Evolutionary conservation across 2,329 filamentous ascomycete species (phyloP).

Genomic region (Nemania abortiva): DNA sequence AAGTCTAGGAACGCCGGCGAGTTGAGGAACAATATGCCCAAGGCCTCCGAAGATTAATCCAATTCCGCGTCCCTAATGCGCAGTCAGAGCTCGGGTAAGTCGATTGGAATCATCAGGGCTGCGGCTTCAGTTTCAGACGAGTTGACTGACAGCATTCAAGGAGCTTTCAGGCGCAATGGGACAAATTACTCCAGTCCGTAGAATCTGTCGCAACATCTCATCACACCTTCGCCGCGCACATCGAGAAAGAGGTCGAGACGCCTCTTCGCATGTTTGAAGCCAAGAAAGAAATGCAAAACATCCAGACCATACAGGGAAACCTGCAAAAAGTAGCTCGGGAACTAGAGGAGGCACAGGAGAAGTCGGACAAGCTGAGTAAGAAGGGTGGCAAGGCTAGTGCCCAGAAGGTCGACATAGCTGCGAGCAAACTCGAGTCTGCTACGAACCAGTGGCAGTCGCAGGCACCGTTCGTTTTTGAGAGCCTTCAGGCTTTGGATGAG

Average conservation of each 20-base stretch:
- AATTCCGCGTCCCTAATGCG: constrained; percentile 78
- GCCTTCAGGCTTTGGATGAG: constrained; percentile 91
- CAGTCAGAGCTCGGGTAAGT: constrained; percentile 87
- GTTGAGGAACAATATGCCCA: constrained; percentile 91
- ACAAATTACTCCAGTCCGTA: constrained; percentile 83
- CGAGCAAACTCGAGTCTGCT: constrained; percentile 80
- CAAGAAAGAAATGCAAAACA: constrained; percentile 82
- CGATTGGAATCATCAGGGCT: neutral
- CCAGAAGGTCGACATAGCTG: constrained; percentile 81
- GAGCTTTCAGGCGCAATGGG: constrained; percentile 91
- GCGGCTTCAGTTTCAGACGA: neutral
- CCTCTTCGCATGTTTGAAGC: constrained; percentile 81
- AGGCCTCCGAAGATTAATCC: constrained; percentile 82
- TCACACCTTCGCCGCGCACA: constrained; percentile 80
- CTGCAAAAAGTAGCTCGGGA: constrained; percentile 84
- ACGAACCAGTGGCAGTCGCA: constrained; percentile 91
- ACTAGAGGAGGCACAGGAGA: constrained; percentile 85
- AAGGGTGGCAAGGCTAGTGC: constrained; percentile 83
- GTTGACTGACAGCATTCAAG: constrained; percentile 61
- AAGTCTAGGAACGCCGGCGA: constrained; percentile 85
- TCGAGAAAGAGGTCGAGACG: constrained; percentile 89
- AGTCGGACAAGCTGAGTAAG: constrained; percentile 83
- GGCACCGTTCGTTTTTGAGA: constrained; percentile 94
- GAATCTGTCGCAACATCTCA: constrained; percentile 87
- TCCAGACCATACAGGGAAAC: constrained; percentile 85